Evolutionary conservation across 495 filamentous ascomycete species (phyloP), one percentile per base, ranked within the genome.

Genomic region (Lichenothelia convexa): DNA sequence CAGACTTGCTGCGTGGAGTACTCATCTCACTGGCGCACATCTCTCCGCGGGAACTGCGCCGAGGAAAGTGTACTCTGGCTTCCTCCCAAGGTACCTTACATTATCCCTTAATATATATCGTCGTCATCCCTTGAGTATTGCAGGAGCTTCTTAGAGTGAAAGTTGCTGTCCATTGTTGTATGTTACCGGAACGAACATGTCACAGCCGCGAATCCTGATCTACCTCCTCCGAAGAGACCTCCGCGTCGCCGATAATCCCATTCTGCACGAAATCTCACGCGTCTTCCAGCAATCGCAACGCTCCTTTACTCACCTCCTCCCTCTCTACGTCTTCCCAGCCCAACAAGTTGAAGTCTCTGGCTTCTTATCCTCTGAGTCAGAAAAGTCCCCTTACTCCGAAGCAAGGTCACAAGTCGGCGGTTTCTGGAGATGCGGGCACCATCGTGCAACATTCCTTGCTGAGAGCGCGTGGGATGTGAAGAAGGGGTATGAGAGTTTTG

Each of bases 291-390:
- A 60, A 24, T 45, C 50, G 7, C 56, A 67, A 20, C 57, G 63
- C 42, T 58, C 61, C 3, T 73, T 70, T 46, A 77, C 75, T 12
- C 71, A 81, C 50, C 48, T 81, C 0, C 57, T 82, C 0, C 76
- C 78, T 0, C 45, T 83, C 17, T 73, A 72, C 47, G 61, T 78
- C 30, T 69, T 81, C 35, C 59, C 67, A 1, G 67, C 74, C 3
- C 55, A 72, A 31, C 74, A 81, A 43, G 50, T 81, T 19, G 76
- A 82, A 45, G 60, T 77, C n/a, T 74, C 71, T 1, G 78, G 78
- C 15, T 73, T 83, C 46, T 48, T 81, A 6, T 45, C 50, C 5
- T 43, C 49, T 5, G 34, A 43, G 11, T 42, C 38, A 3, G 34
- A 47, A 11, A 31, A 47, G 30, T 70, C 55, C 11, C 76, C 77